Base-by-base conservation (phyloP, 352 stramenopile genomes). In the Phytophthora ohioensis region DNA sequence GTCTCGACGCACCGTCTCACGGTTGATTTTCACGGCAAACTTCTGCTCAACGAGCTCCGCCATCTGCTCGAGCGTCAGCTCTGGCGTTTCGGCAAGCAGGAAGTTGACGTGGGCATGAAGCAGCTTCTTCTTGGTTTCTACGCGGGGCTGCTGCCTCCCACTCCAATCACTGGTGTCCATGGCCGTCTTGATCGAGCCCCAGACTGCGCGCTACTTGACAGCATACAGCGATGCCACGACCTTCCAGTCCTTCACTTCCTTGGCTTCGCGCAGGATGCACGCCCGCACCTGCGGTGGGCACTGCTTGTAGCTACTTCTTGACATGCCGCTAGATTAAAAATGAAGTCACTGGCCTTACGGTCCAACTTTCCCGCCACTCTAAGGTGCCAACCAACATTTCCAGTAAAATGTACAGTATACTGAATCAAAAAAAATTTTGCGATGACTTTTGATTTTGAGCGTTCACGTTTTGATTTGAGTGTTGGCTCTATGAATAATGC, bases 41-140 rank as follows among this genome's bases (percentile, higher is more conserved):
- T 32, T 42, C 15, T 57, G 49, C 49, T 45, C 32, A 15, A 57
- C 34, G 13, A 43, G 49, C 49, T 57, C 49, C 4, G 15, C 13
- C 49, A 43, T 42, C 34, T 57, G 31, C 2, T 34, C 34, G 15
- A 57, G 49, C 6, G 49, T 45, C 13, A 43, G 32, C 8, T 57
- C 34, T 4, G 49, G 49, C 7, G 49, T 57, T 3, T 6, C 11
- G 4, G 48, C 31, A 13, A 57, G 49, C 31, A 32, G 8, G 17
- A 34, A 43, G n/a, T 45, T 34, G 13, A 57, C 15, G 32, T 57
- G 15, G 3, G 4, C 3, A 13, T 34, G 15, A 3, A 39, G 11
- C 4, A 57, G 34, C 49, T 57, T 32, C 34, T 57, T 57, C 32
- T 27, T 27, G 2, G 34, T 32, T 13, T 34, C 49, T 7, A 15